phyloP scores from a whole-genome alignment of 2,329 filamentous ascomycete genomes.

The Trichoderma aggressivum region DNA sequence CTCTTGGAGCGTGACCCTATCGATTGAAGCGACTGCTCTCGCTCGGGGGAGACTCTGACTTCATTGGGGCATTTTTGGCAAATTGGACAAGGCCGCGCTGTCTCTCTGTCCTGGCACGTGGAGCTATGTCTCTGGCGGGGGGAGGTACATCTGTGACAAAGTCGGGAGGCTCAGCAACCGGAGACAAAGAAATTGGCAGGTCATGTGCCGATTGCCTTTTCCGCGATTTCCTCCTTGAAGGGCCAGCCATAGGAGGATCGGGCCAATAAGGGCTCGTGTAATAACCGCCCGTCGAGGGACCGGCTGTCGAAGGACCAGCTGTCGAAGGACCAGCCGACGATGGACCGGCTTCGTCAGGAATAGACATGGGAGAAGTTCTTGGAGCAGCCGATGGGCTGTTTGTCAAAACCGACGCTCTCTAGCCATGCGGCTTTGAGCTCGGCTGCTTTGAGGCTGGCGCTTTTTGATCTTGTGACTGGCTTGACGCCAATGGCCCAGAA shows the following conservation, averaged over 20 bases:
- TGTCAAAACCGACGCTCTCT: constrained; percentile 7
- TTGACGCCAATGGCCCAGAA: background rate
- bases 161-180: background rate
- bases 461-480: background rate
- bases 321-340: background rate
- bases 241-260: background rate
- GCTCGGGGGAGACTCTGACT: background rate
- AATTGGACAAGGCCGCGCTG: background rate
- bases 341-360: background rate
- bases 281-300: background rate
- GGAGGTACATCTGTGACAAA: background rate
- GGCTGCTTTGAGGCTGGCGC: background rate
- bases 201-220: background rate
- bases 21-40: background rate
- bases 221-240: background rate
- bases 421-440: background rate
- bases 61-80: background rate
- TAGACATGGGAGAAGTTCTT: background rate
- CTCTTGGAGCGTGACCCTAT: background rate
- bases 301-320: background rate
- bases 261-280: background rate
- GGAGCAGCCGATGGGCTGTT: background rate
- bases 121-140: background rate
- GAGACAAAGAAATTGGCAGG: background rate
- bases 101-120: background rate